Evolutionary conservation across 768 basidiomycete genomes (phyloP), one percentile per base, ranked within the genome.

Genomic region (Cantharellus anzutake): DNA sequence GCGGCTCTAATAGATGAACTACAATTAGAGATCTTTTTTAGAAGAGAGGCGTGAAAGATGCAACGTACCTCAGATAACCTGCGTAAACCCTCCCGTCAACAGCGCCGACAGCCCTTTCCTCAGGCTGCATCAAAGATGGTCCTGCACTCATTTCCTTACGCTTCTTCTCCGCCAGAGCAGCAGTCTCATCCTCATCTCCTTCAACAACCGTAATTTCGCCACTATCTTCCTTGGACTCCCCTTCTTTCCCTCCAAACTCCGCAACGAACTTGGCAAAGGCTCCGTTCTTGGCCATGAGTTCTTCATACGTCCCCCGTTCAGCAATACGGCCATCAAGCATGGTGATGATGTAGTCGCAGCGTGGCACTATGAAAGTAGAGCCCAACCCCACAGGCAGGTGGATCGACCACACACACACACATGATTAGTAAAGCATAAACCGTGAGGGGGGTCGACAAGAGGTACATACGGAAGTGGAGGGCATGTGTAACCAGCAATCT

Each of bases 241-340:
- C 60, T 42, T 74, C 71, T 20, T 68, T 64, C 62, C 69, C 73
- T 0, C 80, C 79, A 59, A 80, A 77, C 62, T 82, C 80, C 41
- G 78, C 74, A 56, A 83, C 76, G 3, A 83, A 56, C 60, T 51
- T 58, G 58, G 59, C 20, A 60, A 61, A 67, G 65, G 64, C 56
- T 1, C 71, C 70, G 3, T 64, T 59, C 0, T 35, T 29, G 5
- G 53, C 51, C 35, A 67, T 61, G 20, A 69, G 62, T 62, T 78
- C 80, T 57, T 71, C 60, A 63, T 79, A 84, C 1, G 80, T 77
- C 2, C 84, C 84, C 65, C 81, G 71, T 67, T 84, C 83, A 3
- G 73, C 73, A 53, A 86, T 78, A 5, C 69, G 65, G 3, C 79
- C 81, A 56, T 78, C 69, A 44, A 80, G 78, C 70, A 83, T 75